These are phyloP conservation scores for Aurifilum marmelostoma DNA, from an alignment of 2,329 filamentous ascomycete genomes.

Conservation along the genomic window DNA sequence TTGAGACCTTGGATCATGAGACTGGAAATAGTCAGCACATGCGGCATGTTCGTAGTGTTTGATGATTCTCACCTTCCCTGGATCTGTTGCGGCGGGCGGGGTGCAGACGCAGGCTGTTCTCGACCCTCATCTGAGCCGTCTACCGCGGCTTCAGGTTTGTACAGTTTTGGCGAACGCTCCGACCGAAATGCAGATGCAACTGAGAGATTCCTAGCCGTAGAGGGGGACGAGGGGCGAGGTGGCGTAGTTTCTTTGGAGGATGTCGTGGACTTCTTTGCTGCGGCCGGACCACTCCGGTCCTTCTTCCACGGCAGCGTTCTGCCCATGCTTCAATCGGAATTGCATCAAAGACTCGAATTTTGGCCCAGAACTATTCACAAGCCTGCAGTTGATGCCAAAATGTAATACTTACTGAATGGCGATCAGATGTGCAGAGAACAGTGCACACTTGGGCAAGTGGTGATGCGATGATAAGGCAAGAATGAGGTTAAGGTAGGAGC, in stretches of 20 bases:
- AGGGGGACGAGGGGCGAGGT: neutral
- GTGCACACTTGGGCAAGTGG: neutral
- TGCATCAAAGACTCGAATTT: neutral
- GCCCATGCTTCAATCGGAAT: conserved; percentile 9
- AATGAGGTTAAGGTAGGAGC: neutral
- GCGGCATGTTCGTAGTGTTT: neutral
- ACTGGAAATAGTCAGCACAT: conserved; percentile 39
- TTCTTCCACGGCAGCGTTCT: conserved; percentile 28
- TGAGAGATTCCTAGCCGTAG: neutral
- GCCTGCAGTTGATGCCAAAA: neutral
- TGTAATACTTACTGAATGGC: neutral
- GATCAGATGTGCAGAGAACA: neutral
- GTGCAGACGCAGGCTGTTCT: neutral
- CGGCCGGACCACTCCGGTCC: neutral
- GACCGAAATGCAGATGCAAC: neutral
- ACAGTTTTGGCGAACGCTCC: neutral
- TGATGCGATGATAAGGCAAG: neutral
- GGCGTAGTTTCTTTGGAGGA: neutral
- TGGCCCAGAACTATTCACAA: neutral
- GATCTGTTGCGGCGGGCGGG: neutral
- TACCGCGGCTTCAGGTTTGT: neutral
- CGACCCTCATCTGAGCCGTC: neutral
- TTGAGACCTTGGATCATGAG: conserved; percentile 68
- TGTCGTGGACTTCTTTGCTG: neutral
- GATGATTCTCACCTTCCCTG: neutral